Conservation (phyloP, 306 rosid species). For the Quercus bicolor region DNA sequence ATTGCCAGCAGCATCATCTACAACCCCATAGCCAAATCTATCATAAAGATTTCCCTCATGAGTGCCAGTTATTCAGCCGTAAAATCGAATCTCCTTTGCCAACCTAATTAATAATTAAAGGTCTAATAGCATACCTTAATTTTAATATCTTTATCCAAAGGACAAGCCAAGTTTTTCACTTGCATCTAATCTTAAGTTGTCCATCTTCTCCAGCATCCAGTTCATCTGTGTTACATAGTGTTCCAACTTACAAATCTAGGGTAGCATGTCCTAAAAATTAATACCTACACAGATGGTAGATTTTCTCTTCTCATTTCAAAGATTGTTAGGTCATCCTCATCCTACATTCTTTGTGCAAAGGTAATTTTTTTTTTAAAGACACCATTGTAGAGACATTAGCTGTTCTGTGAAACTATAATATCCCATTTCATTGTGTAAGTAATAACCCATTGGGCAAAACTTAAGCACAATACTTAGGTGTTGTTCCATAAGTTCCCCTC, state of each 20-base stretch:
- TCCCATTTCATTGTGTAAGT: neutral
- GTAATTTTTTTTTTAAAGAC: neutral
- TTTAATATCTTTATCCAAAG: no score
- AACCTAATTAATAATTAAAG: no score
- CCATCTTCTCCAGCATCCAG: neutral
- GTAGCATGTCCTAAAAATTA: neutral
- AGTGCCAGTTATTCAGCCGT: no score
- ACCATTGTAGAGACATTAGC: neutral
- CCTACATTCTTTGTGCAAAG: neutral
- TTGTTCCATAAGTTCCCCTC: no score
- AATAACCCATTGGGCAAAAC: no score
- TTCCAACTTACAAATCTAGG: neutral
- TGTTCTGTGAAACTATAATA: neutral
- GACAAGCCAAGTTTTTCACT: neutral
- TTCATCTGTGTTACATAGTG: neutral
- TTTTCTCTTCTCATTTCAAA: neutral
- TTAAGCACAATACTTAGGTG: no score
- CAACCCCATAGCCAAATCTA: no score
- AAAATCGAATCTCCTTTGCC: no score
- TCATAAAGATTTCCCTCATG: no score
- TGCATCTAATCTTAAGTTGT: neutral
- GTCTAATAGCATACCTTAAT: no score
- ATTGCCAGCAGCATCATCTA: no score
- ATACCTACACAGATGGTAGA: neutral
- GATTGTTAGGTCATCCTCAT: neutral